Evolutionary conservation across 805 yeast species (phyloP).

Genomic region (Torulaspora franciscae): DNA sequence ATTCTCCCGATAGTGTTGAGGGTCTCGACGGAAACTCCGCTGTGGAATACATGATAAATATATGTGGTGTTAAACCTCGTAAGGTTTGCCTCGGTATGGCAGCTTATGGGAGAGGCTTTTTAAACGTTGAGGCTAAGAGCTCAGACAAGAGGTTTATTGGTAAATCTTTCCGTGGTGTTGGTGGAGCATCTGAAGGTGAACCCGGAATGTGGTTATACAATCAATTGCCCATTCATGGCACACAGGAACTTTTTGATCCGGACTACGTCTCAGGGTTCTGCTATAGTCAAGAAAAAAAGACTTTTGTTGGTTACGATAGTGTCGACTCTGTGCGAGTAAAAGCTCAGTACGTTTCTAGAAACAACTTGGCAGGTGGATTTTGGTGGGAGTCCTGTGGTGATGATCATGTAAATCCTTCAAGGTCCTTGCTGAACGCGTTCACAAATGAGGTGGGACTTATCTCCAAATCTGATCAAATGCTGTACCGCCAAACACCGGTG

Average conservation of each 20-base stretch:
- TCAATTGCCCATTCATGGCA: slow-evolving; percentile 44
- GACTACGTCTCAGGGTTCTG: slow-evolving; percentile 51
- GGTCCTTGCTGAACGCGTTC: slow-evolving; percentile 46
- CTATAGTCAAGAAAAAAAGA: slow-evolving; percentile 37
- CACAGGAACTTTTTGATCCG: slow-evolving; percentile 49
- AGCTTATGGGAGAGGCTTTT: slow-evolving; percentile 63
- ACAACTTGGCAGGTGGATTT: slow-evolving; percentile 73
- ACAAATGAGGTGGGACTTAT: slow-evolving; percentile 30
- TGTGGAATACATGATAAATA: slow-evolving; percentile 40
- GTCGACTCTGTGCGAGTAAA: slow-evolving; percentile 49
- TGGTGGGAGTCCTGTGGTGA: slow-evolving; percentile 96
- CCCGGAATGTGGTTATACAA: slow-evolving; percentile 53
- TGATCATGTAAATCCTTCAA: slow-evolving; percentile 27
- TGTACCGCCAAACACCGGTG: slow-evolving; percentile 18
- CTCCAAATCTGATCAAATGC: slow-evolving; percentile 9
- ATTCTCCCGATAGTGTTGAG: slow-evolving; percentile 31
- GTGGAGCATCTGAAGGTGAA: slow-evolving; percentile 42
- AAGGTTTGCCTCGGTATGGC: slow-evolving; percentile 85
- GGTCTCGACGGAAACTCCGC: slow-evolving; percentile 47
- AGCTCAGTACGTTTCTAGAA: slow-evolving; percentile 49
- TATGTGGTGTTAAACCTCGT: slow-evolving; percentile 39
- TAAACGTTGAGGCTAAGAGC: slow-evolving; percentile 37
- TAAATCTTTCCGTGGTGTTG: slow-evolving; percentile 40
- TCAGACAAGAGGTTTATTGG: slow-evolving; percentile 31
- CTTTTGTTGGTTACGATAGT: slow-evolving; percentile 64